These are phyloP conservation scores for Podila epigama DNA, from an alignment of 192 early-diverging fungal genomes.

Conservation along the genomic window DNA sequence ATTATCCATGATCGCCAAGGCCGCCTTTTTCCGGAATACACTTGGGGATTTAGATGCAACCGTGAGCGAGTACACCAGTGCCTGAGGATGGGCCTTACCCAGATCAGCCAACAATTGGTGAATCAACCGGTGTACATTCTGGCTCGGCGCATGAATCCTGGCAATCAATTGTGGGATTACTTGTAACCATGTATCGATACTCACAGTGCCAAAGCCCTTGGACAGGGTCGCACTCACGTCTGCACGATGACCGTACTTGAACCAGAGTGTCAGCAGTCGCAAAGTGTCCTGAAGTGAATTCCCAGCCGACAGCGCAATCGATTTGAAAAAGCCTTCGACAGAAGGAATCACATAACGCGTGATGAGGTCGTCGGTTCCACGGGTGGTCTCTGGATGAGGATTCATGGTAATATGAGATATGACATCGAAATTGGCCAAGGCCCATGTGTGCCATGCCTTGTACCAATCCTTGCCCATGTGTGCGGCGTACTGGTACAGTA, in stretches of 20 bases:
- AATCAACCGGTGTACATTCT: constrained; percentile 84
- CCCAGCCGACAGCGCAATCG: constrained; percentile 87
- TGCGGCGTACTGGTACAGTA: constrained; percentile 83
- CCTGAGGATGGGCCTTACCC: constrained; percentile 94
- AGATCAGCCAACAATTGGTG: constrained; percentile 89
- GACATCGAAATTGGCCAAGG: constrained; percentile 89
- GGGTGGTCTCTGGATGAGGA: background rate
- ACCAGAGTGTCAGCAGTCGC: constrained; percentile 92
- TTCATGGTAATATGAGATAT: constrained; percentile 73
- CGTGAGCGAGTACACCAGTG: constrained; percentile 93
- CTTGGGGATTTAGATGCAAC: constrained; percentile 95
- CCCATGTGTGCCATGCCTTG: constrained; percentile 98
- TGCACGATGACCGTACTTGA: constrained; percentile 89
- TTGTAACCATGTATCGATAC: constrained; percentile 94
- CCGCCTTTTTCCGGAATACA: constrained; percentile 74
- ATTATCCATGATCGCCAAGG: constrained; percentile 89
- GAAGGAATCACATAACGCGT: constrained; percentile 84
- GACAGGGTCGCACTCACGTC: constrained; percentile 84
- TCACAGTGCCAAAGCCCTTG: constrained; percentile 82
- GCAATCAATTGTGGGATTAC: constrained; percentile 99
- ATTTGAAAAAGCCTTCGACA: constrained; percentile 90
- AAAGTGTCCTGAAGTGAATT: constrained; percentile 94
- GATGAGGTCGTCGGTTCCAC: constrained; percentile 17
- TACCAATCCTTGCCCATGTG: constrained; percentile 91
- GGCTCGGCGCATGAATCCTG: constrained; percentile 83